Conservation (phyloP, 176 grass and related monocot species). For the Juncus inflexus region DNA sequence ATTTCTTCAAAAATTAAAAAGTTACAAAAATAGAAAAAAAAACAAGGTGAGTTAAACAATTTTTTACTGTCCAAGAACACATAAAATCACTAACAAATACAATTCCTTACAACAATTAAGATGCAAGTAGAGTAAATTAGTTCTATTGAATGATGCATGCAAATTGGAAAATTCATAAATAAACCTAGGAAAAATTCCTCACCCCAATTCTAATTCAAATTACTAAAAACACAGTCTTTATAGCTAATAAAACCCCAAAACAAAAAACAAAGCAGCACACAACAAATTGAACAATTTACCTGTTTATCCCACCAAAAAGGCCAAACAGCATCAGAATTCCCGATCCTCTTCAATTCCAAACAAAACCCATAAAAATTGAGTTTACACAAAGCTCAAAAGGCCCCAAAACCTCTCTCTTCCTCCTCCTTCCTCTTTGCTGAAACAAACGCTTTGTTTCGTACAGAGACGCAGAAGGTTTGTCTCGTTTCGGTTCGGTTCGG, state of each 20-base stretch:
- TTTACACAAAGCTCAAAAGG: background rate
- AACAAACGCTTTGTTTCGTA: slow-evolving; percentile 21
- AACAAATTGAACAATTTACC: slow-evolving; percentile 2
- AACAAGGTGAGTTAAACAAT: background rate
- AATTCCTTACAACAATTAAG: background rate
- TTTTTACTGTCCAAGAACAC: background rate
- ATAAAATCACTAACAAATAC: background rate
- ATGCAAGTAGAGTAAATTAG: too few species aligned
- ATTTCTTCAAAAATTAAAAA: too few species aligned
- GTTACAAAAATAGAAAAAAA: background rate
- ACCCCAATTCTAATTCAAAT: too few species aligned
- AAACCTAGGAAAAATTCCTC: too few species aligned
- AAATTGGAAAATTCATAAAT: too few species aligned
- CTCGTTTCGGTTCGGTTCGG: slow-evolving; percentile 5
- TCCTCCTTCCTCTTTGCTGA: background rate
- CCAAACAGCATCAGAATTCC: background rate
- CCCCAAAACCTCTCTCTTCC: slow-evolving; percentile 4
- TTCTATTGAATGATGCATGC: too few species aligned
- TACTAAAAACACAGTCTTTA: too few species aligned
- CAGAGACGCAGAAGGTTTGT: background rate
- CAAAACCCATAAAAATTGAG: slow-evolving; percentile 1
- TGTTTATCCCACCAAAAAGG: background rate
- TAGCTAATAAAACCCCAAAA: too few species aligned
- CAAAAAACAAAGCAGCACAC: background rate
- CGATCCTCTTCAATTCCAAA: background rate